phyloP scores from a whole-genome alignment of 306 rosid genomes.

The Betula pendula region DNA sequence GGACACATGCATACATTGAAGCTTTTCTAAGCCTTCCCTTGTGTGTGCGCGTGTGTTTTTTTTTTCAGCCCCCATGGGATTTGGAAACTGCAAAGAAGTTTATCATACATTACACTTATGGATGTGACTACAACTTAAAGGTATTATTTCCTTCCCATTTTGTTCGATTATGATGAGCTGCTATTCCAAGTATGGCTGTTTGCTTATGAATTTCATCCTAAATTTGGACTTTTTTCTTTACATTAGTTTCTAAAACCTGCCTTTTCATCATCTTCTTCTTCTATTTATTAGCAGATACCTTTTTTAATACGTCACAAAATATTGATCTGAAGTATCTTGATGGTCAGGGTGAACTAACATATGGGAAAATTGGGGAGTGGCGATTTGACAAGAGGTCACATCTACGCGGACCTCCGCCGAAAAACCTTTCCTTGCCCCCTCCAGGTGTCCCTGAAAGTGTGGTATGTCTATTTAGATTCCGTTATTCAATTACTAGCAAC shows the following conservation, averaged over 20 bases:
- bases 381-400: slow-evolving; percentile 93
- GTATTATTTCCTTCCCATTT: slow-evolving; percentile 36
- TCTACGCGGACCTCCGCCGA: slow-evolving; percentile 83
- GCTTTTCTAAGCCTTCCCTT: slow-evolving; percentile 19
- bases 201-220: neutral
- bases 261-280: slow-evolving; percentile 15
- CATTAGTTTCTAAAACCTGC: slow-evolving; percentile 12
- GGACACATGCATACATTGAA: neutral
- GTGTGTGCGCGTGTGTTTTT: slow-evolving; percentile 25
- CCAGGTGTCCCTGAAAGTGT: slow-evolving; percentile 98
- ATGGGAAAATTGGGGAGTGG: slow-evolving; percentile 94
- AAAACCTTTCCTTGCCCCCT: slow-evolving; percentile 82
- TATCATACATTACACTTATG: slow-evolving; percentile 88
- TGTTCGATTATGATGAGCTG: slow-evolving; percentile 3
- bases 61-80: slow-evolving; percentile 97
- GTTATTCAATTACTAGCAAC: slow-evolving; percentile 9
- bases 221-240: neutral
- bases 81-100: slow-evolving; percentile 59
- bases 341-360: slow-evolving; percentile 80
- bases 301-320: slow-evolving; percentile 6
- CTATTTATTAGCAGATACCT: slow-evolving; percentile 7
- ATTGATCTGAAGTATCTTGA: slow-evolving; percentile 19
- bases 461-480: slow-evolving; percentile 56
- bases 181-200: neutral
- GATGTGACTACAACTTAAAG: slow-evolving; percentile 87